These are phyloP conservation scores for Colletotrichum sp. DNA, from an alignment of 2,329 filamentous ascomycete species.

Conservation along the genomic window DNA sequence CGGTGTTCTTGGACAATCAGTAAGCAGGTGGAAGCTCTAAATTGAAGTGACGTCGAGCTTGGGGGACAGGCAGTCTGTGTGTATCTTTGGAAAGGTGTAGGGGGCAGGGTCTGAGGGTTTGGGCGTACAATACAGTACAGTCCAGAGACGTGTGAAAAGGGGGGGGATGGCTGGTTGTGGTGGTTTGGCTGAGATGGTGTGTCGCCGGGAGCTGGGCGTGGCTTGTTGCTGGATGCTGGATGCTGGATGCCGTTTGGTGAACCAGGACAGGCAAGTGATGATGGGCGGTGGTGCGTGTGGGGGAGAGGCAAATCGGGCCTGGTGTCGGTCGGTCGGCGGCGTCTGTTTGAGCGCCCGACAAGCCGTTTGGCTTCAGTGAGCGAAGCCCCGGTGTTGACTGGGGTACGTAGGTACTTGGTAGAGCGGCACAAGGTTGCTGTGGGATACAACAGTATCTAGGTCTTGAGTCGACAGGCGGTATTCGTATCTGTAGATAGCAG, in stretches of 20 bases:
- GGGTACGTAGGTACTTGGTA: background rate
- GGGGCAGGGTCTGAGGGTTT: slow-evolving; percentile 7
- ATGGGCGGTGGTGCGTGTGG: slow-evolving; percentile 10
- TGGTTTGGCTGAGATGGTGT: slow-evolving; percentile 16
- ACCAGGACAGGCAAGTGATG: background rate
- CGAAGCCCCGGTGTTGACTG: background rate
- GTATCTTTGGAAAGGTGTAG: background rate
- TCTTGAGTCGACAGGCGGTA: background rate
- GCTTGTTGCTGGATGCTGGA: background rate
- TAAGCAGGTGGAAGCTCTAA: slow-evolving; percentile 17
- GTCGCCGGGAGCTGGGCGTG: background rate
- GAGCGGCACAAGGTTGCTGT: background rate
- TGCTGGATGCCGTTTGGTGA: background rate
- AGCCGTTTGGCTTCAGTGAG: background rate
- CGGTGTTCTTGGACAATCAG: slow-evolving; percentile 6
- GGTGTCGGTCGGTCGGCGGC: slow-evolving; percentile 3
- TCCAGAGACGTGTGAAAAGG: background rate
- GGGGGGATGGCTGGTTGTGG: background rate
- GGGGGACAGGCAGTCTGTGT: background rate
- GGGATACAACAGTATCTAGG: background rate
- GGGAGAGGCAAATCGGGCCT: slow-evolving; percentile 7
- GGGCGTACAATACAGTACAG: background rate
- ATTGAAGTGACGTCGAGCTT: slow-evolving; percentile 16
- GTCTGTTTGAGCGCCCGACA: slow-evolving; percentile 6
- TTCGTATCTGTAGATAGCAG: background rate